These are phyloP conservation scores for Daldinia caldariorum DNA, from an alignment of 495 filamentous ascomycete genomes.

Conservation along the genomic window DNA sequence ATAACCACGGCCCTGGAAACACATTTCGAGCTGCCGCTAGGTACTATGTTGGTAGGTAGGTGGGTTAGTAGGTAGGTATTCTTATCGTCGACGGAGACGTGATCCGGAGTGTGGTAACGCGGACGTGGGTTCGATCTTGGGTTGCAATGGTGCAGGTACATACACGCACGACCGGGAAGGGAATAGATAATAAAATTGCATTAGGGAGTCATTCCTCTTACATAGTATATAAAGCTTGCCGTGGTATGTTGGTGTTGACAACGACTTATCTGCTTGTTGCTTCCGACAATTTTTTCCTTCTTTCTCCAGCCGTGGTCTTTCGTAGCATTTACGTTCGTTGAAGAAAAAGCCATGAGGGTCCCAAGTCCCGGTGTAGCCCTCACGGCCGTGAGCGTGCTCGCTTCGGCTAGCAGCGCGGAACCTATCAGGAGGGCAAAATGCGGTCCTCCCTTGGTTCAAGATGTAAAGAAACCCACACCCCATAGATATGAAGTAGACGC, in stretches of 20 bases:
- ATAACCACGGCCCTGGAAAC: conserved; percentile 21
- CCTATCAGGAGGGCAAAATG: conserved; percentile 30
- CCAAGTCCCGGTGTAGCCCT: conserved; percentile 21
- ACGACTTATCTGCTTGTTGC: conserved; percentile 5
- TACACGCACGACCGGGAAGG: too few species aligned
- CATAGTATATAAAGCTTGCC: conserved; percentile 13
- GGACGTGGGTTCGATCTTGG: not conserved
- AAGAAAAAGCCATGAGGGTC: conserved; percentile 29
- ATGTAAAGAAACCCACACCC: conserved; percentile 23
- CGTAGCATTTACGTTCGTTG: not conserved
- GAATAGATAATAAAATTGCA: conserved; percentile 1
- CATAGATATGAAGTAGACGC: not conserved
- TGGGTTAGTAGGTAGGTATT: not conserved
- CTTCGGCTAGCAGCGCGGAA: conserved; percentile 30
- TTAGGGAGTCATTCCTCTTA: not conserved
- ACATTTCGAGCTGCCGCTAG: not conserved
- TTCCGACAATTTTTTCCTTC: not conserved
- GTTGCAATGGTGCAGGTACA: not conserved
- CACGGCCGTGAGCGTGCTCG: conserved; percentile 33
- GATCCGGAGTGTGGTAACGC: not conserved
- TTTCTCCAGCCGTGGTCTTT: not conserved
- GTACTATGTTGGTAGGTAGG: too few species aligned
- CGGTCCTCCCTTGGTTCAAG: conserved; percentile 34
- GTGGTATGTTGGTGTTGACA: not conserved
- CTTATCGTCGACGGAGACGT: not conserved